Evolutionary conservation across 768 basidiomycete species (phyloP), one percentile per base, ranked within the genome.

Genomic region (Kwoniella sp.): DNA sequence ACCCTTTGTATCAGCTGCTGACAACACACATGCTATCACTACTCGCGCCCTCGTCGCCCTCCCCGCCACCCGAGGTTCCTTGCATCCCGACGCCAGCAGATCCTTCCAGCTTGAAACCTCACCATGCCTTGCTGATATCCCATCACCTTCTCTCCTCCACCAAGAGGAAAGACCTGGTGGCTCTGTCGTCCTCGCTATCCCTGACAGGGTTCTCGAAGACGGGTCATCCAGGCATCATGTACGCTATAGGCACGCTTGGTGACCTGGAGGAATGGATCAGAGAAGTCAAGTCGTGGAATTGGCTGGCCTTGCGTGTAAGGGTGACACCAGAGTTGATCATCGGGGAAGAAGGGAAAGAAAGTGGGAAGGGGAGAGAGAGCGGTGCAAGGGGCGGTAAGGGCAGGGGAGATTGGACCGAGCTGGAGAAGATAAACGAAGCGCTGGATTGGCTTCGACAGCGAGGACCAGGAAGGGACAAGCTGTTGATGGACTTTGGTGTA

Each of bases 151-250:
- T 73, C 19, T 61, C 72, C 3, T 66, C 65, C 0, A 60, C 20
- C 77, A 79, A 62, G 85, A 86, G 73, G 78, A 85, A 47, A 78
- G 81, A 29, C 77, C 80, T 53, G 74, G 83, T 26, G 78, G 83
- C 84, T 80, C 78, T 83, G 1, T 67, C 69, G 0, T 76, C 78
- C 12, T 76, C 80, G 6, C 78, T 86, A 33, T 72, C 72, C 3
- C 60, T 87, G 11, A 58, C 74, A 1, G 86, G 87, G 0, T 88
- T 87, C 66, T 82, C 84, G 0, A 88, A 87, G 71, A 78, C 84
- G 8, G 85, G 86, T 0, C 80, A 87, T 69, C 86, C 86, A 11
- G 86, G 85, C 3, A 77, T 86, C 38, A 85, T 88, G 37, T 88
- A 86, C 49, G 83, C 79, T n/a, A 77, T 82, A 66, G 86, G 85